Base-by-base conservation (phyloP, 176 grass and related monocot species). In the Musa beccarii region DNA sequence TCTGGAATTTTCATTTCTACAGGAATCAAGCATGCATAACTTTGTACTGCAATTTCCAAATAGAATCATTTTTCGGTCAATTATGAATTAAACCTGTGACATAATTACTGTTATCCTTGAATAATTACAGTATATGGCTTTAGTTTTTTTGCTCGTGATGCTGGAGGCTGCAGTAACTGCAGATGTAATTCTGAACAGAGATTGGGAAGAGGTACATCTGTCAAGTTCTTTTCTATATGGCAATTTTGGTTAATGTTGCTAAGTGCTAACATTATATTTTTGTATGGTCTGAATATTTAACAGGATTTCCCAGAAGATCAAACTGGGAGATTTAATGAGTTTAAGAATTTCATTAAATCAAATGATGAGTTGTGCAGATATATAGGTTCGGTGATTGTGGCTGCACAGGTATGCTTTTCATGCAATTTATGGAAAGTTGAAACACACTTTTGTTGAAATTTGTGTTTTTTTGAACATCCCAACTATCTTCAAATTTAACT, bases 161-260 rank as follows among this genome's bases (percentile, higher is more conserved):
- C 34, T 99, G 69, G 95, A 99, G 68, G 91, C 83, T 24, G 83
- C 90, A 51, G 75, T 84, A 76, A 82, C 88, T 55, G 68, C 78
- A 11, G 95, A 99, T 83, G 74, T 99, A 62, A 89, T 92, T 86
- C 82, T 99, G 51, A 99, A 99, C 84, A 84, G 62, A 76, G 82
- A 82, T 51, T 99, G 91, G 95, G 90, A 92, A 81, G 81, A 94
- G 86, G 95, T 94, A 99, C 12, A 11, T 2, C 21, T 54, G 24
- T 73, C n/a, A 55, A 15, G 65, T 34, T 43, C 16, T 53, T 73
- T 25, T 73, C 1, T 21, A 25, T 2, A 14, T 13, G 13, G 23
- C 22, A 74, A 52, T 3, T 74, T 53, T 54, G 12, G 51, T 19
- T n/a, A 15, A 17, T 54, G 23, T 74, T 55, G 12, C 3, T 13